Evolutionary conservation across 768 basidiomycete species (phyloP), one percentile per base, ranked within the genome.

Genomic region (Phaeotremella skinneri): DNA sequence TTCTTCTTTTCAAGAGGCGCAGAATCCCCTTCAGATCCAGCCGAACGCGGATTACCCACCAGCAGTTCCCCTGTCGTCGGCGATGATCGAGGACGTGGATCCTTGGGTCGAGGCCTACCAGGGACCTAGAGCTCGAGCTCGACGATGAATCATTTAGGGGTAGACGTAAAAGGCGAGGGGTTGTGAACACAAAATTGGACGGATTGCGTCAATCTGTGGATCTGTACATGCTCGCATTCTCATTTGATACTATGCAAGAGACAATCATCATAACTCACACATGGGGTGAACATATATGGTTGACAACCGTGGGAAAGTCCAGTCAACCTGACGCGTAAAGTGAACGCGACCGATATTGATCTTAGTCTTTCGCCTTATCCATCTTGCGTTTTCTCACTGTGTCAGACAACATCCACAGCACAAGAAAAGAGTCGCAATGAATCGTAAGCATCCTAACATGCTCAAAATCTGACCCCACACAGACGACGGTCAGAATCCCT

Each of bases 1-100:
- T 76, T 76, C 61, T 76, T 76, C 66, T 76, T 76, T 56, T 59
- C 70, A n/a, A 68, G 70, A 58, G 62, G 58, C 4, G 30, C 31
- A 17, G 25, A 26, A 20, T 39, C 48, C 17, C 47, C 48, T 27
- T 6, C 23, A 29, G 23, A 27, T 47, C 11, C 25, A 41, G 45
- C 27, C 25, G 42, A 47, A 2, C 7, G 27, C 14, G 21, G 34
- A 7, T 9, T 34, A 16, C 37, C 34, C 9, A 32, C 25, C 5
- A 56, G 43, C 20, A 45, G 23, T 20, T 45, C 43, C 6, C 43
- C 43, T 7, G 21, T 45, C 7, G 21, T 45, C 20, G 21, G 21
- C 23, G 43, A 45, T 13, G 43, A 13, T 13, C 7, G 34, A 17
- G 43, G 43, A 45, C 43, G 43, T 45, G 43, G 13, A 6, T 7